phyloP scores from a whole-genome alignment of 768 basidiomycete species.

The Trametes cingulata region DNA sequence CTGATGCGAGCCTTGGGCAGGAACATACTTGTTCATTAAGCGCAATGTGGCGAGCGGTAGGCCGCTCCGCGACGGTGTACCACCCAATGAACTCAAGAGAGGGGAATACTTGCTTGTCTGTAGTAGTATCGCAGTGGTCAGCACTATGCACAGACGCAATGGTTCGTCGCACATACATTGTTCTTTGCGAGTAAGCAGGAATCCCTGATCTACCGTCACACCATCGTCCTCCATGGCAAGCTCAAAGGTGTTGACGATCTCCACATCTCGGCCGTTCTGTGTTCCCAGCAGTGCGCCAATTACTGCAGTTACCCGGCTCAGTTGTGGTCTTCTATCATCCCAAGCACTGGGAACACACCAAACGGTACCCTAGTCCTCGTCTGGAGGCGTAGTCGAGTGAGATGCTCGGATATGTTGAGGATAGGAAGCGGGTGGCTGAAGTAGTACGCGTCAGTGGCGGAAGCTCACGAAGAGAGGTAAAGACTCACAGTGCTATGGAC shows the following conservation, averaged over 20 bases:
- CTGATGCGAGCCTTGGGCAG: not conserved
- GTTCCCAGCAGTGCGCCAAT: slow-evolving; percentile 93
- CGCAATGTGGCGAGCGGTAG: slow-evolving; percentile 72
- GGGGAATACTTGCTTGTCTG: slow-evolving; percentile 98
- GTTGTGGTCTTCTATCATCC: not conserved
- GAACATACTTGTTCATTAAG: slow-evolving; percentile 79
- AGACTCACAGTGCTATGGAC: slow-evolving; percentile 68
- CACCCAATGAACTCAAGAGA: slow-evolving; percentile 97
- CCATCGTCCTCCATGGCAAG: slow-evolving; percentile 64
- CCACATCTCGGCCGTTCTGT: slow-evolving; percentile 91
- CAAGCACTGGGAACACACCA: slow-evolving; percentile 42
- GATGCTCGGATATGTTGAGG: slow-evolving; percentile 94
- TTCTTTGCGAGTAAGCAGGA: slow-evolving; percentile 78
- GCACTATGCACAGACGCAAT: too few species aligned
- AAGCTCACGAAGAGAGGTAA: not conserved
- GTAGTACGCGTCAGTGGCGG: slow-evolving; percentile 26
- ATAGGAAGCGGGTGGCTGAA: slow-evolving; percentile 93
- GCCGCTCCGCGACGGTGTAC: slow-evolving; percentile 86
- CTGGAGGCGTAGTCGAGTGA: slow-evolving; percentile 82
- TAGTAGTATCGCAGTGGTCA: not conserved
- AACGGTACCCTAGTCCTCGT: slow-evolving; percentile 61
- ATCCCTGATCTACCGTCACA: slow-evolving; percentile 74
- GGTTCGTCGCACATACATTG: slow-evolving; percentile 60
- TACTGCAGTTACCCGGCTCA: slow-evolving; percentile 49
- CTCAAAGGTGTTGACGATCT: slow-evolving; percentile 97